Percentiles rank a stretch among this genome's conserved stretches.
Conservation (phyloP, 768 basidiomycete species). For the Pisolithus orientalis region DNA sequence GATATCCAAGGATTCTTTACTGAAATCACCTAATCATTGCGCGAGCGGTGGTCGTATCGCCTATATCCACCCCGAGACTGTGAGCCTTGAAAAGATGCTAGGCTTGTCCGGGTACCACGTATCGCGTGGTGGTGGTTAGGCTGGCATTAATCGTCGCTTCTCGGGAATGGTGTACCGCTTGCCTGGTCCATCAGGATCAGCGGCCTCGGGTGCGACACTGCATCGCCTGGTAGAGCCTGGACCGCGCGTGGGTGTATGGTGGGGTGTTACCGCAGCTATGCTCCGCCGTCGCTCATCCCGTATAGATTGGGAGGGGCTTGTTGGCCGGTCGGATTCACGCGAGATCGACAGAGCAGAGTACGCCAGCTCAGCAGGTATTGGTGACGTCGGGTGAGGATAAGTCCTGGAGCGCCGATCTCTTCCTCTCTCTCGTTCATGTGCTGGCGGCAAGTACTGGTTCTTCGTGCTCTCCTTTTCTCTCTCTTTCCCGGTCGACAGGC, state of each 20-base stretch:
- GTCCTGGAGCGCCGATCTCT: slow-evolving; percentile 2
- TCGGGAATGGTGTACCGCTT: background rate
- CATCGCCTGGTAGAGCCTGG: slow-evolving; percentile 4
- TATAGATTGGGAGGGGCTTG: slow-evolving; percentile 12
- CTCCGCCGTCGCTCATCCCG: slow-evolving; percentile 20
- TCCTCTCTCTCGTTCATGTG: background rate
- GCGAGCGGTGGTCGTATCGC: slow-evolving; percentile 16
- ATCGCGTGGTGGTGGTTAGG: background rate
- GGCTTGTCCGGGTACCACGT: slow-evolving; percentile 6
- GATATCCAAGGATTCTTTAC: slow-evolving; percentile 23
- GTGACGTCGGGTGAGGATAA: slow-evolving; percentile 20
- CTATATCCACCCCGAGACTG: slow-evolving; percentile 12
- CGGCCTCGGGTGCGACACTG: slow-evolving; percentile 1
- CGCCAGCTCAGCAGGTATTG: slow-evolving; percentile 18
- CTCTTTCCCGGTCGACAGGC: slow-evolving; percentile 11
- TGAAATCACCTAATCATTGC: slow-evolving; percentile 22
- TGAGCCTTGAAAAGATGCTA: slow-evolving; percentile 13
- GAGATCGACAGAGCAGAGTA: slow-evolving; percentile 25
- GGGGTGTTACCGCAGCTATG: slow-evolving; percentile 22
- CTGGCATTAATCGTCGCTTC: background rate
- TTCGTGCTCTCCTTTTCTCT: slow-evolving; percentile 10
- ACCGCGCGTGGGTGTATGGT: slow-evolving; percentile 7
- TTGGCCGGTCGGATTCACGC: slow-evolving; percentile 10
- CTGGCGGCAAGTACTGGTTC: background rate
- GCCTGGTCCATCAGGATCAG: slow-evolving; percentile 5